A percentile compares a stretch with the other conserved stretches of the same genome.
phyloP scores from a whole-genome alignment of 1,139 yeast genomes.

The Yamadazyma pseudoaaseri region DNA sequence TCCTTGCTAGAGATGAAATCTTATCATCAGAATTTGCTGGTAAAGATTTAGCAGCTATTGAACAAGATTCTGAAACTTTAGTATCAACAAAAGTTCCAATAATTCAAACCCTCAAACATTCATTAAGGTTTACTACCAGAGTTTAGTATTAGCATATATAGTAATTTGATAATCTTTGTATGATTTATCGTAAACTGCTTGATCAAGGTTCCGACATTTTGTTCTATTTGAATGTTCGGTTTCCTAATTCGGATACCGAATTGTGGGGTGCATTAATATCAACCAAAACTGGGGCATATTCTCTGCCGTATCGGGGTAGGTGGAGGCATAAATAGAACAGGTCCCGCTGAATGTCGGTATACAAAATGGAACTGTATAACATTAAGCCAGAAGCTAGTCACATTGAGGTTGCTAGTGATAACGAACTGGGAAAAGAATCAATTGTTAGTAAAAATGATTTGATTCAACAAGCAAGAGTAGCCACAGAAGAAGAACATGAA shows the following conservation, averaged over 20 bases:
- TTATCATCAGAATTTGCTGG: constrained; percentile 5
- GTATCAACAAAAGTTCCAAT: constrained; percentile 6
- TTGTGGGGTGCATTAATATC: constrained; percentile 1
- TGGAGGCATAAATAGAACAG: too few species aligned
- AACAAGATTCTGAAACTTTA: constrained; percentile 7
- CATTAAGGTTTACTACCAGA: background rate
- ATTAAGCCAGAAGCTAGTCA: constrained; percentile 6
- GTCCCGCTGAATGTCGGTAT: too few species aligned
- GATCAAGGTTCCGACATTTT: too few species aligned
- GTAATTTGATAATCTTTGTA: too few species aligned
- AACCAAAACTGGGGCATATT: too few species aligned
- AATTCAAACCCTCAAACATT: constrained; percentile 3
- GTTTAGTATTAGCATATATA: background rate
- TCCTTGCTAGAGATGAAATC: constrained; percentile 22
- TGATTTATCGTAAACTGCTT: too few species aligned
- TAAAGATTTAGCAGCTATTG: constrained; percentile 13
- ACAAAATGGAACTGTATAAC: background rate
- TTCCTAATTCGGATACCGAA: too few species aligned
- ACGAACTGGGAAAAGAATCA: constrained; percentile 6
- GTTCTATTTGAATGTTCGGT: too few species aligned
- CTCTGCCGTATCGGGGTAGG: too few species aligned
- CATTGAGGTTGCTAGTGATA: constrained; percentile 5
- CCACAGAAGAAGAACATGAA: constrained; percentile 17
- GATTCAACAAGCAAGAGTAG: constrained; percentile 16
- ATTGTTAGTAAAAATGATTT: constrained; percentile 3